Percentiles rank a stretch among this genome's conserved stretches.
These are phyloP conservation scores for Colletotrichum sp. DNA, from an alignment of 2,329 filamentous ascomycete species.

Conservation along the genomic window DNA sequence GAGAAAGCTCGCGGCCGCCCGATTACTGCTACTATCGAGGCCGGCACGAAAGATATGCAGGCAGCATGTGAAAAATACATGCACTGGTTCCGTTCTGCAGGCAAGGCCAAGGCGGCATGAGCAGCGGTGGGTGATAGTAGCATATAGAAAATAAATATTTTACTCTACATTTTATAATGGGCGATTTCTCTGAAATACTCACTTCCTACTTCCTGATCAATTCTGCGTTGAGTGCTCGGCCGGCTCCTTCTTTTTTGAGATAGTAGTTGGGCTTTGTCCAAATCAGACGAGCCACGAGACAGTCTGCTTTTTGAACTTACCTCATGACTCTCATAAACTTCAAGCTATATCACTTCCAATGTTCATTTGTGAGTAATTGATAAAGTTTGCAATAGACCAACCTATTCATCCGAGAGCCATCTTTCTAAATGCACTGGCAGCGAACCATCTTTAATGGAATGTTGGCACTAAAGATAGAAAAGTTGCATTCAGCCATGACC, in stretches of 20 bases:
- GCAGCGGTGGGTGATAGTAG: background rate
- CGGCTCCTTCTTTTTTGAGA: background rate
- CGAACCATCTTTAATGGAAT: background rate
- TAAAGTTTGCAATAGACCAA: accelerated
- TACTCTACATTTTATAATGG: background rate
- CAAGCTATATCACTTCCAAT: accelerated
- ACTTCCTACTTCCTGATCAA: background rate
- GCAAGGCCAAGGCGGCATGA: background rate
- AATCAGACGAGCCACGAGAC: background rate
- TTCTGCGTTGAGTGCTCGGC: background rate
- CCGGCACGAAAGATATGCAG: background rate
- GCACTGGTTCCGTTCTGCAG: background rate
- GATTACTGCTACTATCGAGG: constrained; percentile 50
- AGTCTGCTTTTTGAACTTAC: background rate
- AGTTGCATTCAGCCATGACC: background rate
- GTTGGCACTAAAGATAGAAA: background rate
- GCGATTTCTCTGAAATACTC: background rate
- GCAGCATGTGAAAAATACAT: background rate
- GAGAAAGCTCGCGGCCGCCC: constrained; percentile 51
- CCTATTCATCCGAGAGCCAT: background rate
- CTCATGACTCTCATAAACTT: background rate
- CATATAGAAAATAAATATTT: background rate
- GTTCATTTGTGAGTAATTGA: background rate
- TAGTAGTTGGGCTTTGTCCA: accelerated
- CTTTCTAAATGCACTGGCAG: background rate